A percentile compares a stretch with the other conserved stretches of the same genome.
Conservation (phyloP, 2,329 filamentous ascomycete genomes). For the Madurella fahalii region DNA sequence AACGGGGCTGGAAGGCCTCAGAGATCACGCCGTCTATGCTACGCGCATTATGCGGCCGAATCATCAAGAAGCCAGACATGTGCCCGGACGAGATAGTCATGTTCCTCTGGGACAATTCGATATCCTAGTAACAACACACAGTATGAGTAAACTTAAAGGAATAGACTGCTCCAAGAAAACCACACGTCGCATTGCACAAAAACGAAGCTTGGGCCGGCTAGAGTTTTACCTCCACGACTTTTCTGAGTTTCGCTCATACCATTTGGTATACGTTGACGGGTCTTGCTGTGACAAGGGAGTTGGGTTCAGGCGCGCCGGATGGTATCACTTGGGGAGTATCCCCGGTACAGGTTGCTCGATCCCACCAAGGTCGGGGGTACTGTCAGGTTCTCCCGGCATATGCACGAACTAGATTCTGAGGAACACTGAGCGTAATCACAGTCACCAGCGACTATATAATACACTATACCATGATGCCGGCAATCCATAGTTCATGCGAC, state of each 20-base stretch:
- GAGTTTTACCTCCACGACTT: slow-evolving; percentile 34
- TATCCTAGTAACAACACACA: slow-evolving; percentile 3
- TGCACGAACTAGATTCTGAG: neutral
- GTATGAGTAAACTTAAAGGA: slow-evolving; percentile 2
- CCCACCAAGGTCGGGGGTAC: slow-evolving; percentile 24
- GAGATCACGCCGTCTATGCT: slow-evolving; percentile 10
- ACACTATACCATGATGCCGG: no score
- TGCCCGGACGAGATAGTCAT: slow-evolving; percentile 22
- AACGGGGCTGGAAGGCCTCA: slow-evolving; percentile 5
- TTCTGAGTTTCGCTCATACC: slow-evolving; percentile 31
- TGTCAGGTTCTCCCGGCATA: slow-evolving; percentile 28
- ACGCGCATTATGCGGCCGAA: neutral
- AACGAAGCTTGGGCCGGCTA: slow-evolving; percentile 33
- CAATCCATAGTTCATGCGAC: no score
- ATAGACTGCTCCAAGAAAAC: slow-evolving; percentile 21
- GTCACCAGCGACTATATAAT: no score
- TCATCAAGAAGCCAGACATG: slow-evolving; percentile 17
- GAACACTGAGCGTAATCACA: no score
- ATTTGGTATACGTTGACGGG: slow-evolving; percentile 36
- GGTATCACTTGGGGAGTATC: slow-evolving; percentile 32
- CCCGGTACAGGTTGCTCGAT: slow-evolving; percentile 26
- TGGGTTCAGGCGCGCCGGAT: slow-evolving; percentile 34
- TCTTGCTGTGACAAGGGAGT: slow-evolving; percentile 35
- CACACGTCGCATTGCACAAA: slow-evolving; percentile 28
- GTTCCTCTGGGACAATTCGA: slow-evolving; percentile 21